Conservation (phyloP, 768 basidiomycete genomes). For the Scleroderma bovista region DNA sequence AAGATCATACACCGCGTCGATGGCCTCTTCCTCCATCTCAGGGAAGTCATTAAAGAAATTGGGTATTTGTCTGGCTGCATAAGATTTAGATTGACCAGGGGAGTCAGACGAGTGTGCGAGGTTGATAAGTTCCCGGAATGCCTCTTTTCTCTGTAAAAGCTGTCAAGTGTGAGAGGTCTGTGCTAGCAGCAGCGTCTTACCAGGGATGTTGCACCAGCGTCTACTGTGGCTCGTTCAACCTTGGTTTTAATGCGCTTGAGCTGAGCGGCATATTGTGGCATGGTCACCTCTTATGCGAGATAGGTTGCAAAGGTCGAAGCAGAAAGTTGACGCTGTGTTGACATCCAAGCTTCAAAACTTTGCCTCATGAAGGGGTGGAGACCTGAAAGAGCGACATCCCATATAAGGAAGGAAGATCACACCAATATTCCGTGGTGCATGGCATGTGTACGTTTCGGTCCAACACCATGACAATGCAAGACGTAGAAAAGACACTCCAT, state of each 20-base stretch:
- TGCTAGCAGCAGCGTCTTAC: conserved; percentile 26
- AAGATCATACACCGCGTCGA: conserved; percentile 73
- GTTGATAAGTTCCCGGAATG: conserved; percentile 48
- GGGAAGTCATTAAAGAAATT: conserved; percentile 61
- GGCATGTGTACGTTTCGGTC: too few relatives aligned
- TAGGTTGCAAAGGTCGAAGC: background rate
- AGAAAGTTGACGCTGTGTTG: background rate
- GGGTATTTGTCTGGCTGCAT: conserved; percentile 54
- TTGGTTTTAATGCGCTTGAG: conserved; percentile 24
- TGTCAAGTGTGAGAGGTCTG: conserved; percentile 3
- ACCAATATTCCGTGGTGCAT: too few relatives aligned
- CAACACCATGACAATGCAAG: conserved; percentile 20
- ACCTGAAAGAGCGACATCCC: background rate
- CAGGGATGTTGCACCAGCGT: conserved; percentile 31
- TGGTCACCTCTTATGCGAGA: conserved; percentile 1
- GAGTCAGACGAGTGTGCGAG: conserved; percentile 45
- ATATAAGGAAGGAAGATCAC: conserved; percentile 22
- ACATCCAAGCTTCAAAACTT: conserved; percentile 8
- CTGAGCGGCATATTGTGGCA: conserved; percentile 17
- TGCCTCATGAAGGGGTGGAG: conserved; percentile 8
- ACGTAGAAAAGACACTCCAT: conserved; percentile 34
- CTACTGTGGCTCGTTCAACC: conserved; percentile 41
- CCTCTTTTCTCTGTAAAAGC: conserved; percentile 42
- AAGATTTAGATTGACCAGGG: conserved; percentile 38
- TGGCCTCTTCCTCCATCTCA: conserved; percentile 67